Evolutionary conservation across 352 stramenopile species (phyloP), one percentile per base, ranked within the genome.

Genomic region (Globisporangium megalacanthum): DNA sequence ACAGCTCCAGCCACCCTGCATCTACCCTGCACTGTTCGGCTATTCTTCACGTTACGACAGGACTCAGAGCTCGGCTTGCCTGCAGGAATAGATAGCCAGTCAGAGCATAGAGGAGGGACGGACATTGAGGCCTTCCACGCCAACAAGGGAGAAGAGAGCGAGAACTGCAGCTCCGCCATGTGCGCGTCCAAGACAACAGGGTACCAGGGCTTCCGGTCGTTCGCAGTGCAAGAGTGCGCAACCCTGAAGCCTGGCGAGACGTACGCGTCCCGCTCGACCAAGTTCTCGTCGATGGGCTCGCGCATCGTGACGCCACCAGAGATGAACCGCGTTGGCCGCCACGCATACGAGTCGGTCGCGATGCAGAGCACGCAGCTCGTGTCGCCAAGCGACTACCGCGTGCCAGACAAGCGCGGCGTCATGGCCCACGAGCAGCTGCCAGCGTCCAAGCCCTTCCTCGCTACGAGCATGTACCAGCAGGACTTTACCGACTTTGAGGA

Each of bases 191-290:
- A 68, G 60, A 79, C 73, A 55, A 75, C 67, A 39, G 84, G 82
- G 4, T 91, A 92, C 60, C 83, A 94, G 64, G 85, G 83, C 33
- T 94, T 90, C 71, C 68, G 76, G 60, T 89, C 75, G 10, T 89
- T 89, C 53, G 67, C 69, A 41, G 67, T 68, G 52, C 81, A 91
- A 60, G 65, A 79, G 10, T 92, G 83, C 47, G 58, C 82, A 31
- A 88, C 79, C 49, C 73, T 93, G 53, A 93, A 93, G 56, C 77
- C 85, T 2, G 85, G 83, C 29, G 77, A 93, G 62, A 77, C 69
- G 6, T 83, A 86, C 41, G 71, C 80, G 56, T 69, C 75, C 37
- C 77, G 81, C 7, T 69, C 72, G 8, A 89, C 68, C 63, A 93
- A 91, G 66, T 94, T 92, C 58, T 89, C 79, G 17, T 70, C 73